Base-by-base conservation (phyloP, 352 stramenopile species). In the Phytophthora uliginosa region DNA sequence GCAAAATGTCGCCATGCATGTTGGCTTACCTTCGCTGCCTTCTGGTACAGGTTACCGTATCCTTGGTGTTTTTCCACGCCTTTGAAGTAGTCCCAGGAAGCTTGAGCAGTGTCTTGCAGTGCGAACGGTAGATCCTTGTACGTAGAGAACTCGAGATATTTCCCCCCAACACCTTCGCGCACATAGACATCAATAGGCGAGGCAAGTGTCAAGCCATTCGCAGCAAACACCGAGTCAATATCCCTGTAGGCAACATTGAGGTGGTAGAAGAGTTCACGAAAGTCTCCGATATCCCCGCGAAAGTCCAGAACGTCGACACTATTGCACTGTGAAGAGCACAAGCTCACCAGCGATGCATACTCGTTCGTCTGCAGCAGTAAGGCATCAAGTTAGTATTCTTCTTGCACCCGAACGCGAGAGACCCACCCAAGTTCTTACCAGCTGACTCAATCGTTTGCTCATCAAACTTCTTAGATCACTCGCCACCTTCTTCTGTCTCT, bases 61-160 rank as follows among this genome's bases (percentile, higher is more conserved):
- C 63, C 69, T 36, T 54, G 54, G 47, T 80, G 69, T 47, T 80
- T 80, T 36, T 77, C 42, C 1, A 66, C 50, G 17, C 73, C 55
- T 61, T 70, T 81, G 18, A 77, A 77, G 26, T 78, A 50, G 6
- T 73, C 15, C 74, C 70, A 81, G 5, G 45, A 13, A 12, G 62
- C 66, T 48, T 77, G 56, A 3, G 59, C 55, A 18, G 59, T 50
- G 7, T 66, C 60, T 22, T 66, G 56, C 9, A 78, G 28, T 7
- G 52, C 9, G 20, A 82, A 81, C 6, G 71, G 59, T 33, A 82
- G 61, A 15, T 60, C 51, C 31, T 79, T 74, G 20, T 61, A 66
- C 5, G 64, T 74, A 7, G 58, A 76, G n/a, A 79, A 63, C 13
- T 81, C 74, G 12, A 75, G 62, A 36, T 76, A 73, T n/a, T 65